Evolutionary conservation across 768 basidiomycete genomes (phyloP).

Genomic region (Phylloporus sp.): DNA sequence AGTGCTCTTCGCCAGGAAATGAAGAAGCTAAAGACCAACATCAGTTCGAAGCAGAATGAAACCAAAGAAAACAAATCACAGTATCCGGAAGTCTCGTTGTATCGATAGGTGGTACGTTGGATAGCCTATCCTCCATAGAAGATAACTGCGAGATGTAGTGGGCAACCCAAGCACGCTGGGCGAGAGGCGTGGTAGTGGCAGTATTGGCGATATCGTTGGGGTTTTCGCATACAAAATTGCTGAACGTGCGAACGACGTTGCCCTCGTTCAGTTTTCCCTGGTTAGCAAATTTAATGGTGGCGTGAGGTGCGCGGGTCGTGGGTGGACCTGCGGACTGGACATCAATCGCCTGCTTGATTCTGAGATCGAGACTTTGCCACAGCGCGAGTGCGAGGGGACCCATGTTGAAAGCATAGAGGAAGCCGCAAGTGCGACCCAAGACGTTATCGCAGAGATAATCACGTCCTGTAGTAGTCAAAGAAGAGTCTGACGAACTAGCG

Average conservation of each 20-base stretch:
- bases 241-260: conserved; percentile 19
- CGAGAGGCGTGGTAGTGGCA: conserved; percentile 17
- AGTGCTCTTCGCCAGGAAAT: conserved; percentile 26
- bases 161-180: conserved; percentile 30
- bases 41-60: neutral
- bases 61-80: conserved; percentile 7
- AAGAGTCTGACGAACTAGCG: conserved; percentile 20
- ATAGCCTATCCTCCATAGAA: conserved; percentile 20
- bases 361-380: conserved; percentile 30
- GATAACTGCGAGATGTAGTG: conserved; percentile 27
- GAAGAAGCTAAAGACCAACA: conserved; percentile 16
- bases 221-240: conserved; percentile 1
- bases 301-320: conserved; percentile 15
- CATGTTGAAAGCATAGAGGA: conserved; percentile 31
- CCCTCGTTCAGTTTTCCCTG: conserved; percentile 2
- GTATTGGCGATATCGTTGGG: neutral
- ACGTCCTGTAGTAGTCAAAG: conserved; percentile 16
- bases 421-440: conserved; percentile 26
- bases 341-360: conserved; percentile 33
- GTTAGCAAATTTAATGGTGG: conserved; percentile 16
- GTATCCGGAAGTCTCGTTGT: conserved; percentile 23
- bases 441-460: conserved; percentile 29
- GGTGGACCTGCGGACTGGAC: conserved; percentile 21
- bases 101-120: conserved; percentile 22
- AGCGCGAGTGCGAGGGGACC: conserved; percentile 28